A percentile compares a stretch with the other conserved stretches of the same genome.
These are phyloP conservation scores for Ceratocystis ficicola DNA, from an alignment of 2,329 filamentous ascomycete genomes.

Conservation along the genomic window DNA sequence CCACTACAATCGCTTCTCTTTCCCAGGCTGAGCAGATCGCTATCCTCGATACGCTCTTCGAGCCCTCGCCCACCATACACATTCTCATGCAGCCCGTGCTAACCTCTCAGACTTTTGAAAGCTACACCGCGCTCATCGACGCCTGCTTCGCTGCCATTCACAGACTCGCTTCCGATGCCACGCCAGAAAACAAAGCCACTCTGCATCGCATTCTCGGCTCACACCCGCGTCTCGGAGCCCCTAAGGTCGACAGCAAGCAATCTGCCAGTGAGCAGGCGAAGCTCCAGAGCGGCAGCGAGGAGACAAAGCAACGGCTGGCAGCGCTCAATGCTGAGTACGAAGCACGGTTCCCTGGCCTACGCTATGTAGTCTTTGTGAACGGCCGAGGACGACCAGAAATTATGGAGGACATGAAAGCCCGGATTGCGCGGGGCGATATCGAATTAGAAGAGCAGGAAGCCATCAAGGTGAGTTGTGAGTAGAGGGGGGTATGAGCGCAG, in stretches of 20 bases:
- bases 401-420: conserved; percentile 66
- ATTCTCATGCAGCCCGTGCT: conserved; percentile 57
- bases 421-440: conserved; percentile 58
- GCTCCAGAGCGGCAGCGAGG: conserved; percentile 46
- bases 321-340: conserved; percentile 69
- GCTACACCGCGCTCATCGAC: conserved; percentile 58
- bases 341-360: conserved; percentile 62
- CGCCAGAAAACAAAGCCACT: conserved; percentile 36
- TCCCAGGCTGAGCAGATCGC: conserved; percentile 42
- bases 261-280: conserved; percentile 73
- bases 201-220: conserved; percentile 64
- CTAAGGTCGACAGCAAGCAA: conserved; percentile 69
- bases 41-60: conserved; percentile 69
- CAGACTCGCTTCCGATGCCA: conserved; percentile 36
- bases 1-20: conserved; percentile 44
- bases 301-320: conserved; percentile 46
- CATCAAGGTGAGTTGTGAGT: conserved; percentile 48
- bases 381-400: conserved; percentile 60
- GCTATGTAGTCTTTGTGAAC: conserved; percentile 89
- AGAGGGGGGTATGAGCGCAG: background rate
- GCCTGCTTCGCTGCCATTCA: conserved; percentile 50
- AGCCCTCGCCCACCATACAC: conserved; percentile 66
- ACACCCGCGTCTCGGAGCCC: conserved; percentile 72
- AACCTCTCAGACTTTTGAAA: conserved; percentile 42
- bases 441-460: conserved; percentile 57